phyloP scores from a whole-genome alignment of 1,139 yeast genomes.

The Geotrichum restrictum region DNA sequence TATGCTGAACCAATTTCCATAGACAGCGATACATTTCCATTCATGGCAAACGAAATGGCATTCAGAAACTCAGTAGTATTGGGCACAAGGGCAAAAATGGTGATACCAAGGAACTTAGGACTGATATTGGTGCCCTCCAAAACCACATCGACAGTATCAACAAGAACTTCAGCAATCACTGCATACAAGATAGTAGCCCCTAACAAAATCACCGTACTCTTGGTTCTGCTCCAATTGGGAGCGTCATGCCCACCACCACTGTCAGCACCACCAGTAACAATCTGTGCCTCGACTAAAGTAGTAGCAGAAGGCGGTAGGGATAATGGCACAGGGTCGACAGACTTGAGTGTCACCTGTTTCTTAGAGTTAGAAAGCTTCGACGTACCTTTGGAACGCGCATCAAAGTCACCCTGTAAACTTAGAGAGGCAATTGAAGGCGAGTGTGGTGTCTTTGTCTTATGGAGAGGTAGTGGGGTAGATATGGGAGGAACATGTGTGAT shows the following conservation, averaged over 20 bases:
- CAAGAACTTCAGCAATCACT: slow-evolving; percentile 88
- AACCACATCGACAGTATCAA: slow-evolving; percentile 89
- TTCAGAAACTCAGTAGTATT: slow-evolving; percentile 94
- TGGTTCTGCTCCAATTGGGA: slow-evolving; percentile 90
- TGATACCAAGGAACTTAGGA: slow-evolving; percentile 87
- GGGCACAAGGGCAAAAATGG: slow-evolving; percentile 93
- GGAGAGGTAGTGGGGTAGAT: slow-evolving; percentile 13
- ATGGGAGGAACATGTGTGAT: slow-evolving; percentile 12
- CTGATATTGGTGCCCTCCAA: slow-evolving; percentile 69
- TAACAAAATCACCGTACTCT: slow-evolving; percentile 78
- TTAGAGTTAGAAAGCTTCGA: not conserved
- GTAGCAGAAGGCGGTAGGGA: slow-evolving; percentile 3
- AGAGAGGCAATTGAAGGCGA: not conserved
- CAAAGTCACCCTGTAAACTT: not conserved
- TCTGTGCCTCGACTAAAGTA: not conserved
- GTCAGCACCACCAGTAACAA: slow-evolving; percentile 2
- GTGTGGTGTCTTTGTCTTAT: slow-evolving; percentile 7
- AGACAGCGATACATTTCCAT: slow-evolving; percentile 85
- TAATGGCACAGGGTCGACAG: slow-evolving; percentile 12
- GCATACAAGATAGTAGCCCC: slow-evolving; percentile 87
- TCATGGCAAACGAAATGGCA: slow-evolving; percentile 93
- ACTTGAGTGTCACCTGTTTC: slow-evolving; percentile 3
- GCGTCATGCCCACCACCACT: slow-evolving; percentile 82
- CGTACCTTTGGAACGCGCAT: not conserved
- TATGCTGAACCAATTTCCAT: slow-evolving; percentile 99